A percentile compares a stretch with the other conserved stretches of the same genome.
Evolutionary conservation across 2,329 filamentous ascomycete genomes (phyloP).

Genomic region (Blastomyces gilchristii): DNA sequence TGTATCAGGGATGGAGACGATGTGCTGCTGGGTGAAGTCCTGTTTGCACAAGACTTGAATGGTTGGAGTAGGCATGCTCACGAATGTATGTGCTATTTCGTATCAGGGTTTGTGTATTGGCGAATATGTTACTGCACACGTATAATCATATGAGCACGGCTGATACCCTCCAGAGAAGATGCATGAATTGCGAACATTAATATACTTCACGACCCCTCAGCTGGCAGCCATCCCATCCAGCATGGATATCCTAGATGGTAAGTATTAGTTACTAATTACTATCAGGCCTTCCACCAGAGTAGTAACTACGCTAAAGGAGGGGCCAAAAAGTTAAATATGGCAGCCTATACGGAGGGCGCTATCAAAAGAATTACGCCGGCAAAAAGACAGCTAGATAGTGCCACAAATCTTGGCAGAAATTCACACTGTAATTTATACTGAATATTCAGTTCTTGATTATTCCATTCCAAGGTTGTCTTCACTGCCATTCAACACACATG

Average conservation of each 20-base stretch:
- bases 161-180: neutral
- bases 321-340: neutral
- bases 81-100: neutral
- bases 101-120: neutral
- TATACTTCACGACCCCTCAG: neutral
- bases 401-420: too few species aligned
- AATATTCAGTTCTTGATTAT: too few species aligned
- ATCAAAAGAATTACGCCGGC: too few species aligned
- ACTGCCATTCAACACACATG: too few species aligned
- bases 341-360: too few species aligned
- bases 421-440: too few species aligned
- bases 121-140: neutral
- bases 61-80: neutral
- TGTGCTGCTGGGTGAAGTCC: slow-evolving; percentile 20
- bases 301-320: neutral
- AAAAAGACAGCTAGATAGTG: too few species aligned
- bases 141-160: neutral
- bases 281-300: neutral
- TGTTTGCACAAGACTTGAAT: slow-evolving; percentile 19
- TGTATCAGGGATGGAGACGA: slow-evolving; percentile 16
- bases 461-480: too few species aligned
- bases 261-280: too few species aligned
- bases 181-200: neutral
- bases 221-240: too few species aligned
- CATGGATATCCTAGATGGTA: too few species aligned